These are phyloP conservation scores for Syncephalastrum contaminatum DNA, from an alignment of 371 early-diverging fungal species.

Conservation along the genomic window DNA sequence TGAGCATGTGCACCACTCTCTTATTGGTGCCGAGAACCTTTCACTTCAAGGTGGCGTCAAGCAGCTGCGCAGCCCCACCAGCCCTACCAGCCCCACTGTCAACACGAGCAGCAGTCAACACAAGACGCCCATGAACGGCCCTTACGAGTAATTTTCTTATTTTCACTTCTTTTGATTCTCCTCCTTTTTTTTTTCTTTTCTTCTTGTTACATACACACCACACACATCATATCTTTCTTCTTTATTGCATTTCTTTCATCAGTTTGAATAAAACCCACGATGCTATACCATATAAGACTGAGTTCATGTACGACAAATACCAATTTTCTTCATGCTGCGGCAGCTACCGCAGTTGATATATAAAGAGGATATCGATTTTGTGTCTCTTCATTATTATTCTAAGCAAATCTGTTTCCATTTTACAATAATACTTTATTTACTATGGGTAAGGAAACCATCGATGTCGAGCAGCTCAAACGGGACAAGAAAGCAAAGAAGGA, in stretches of 20 bases:
- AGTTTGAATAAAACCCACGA: too few species aligned
- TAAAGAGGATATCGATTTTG: too few species aligned
- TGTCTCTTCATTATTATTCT: too few species aligned
- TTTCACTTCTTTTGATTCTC: too few species aligned
- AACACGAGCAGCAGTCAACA: slow-evolving; percentile 2
- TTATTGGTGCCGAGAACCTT: slow-evolving; percentile 80
- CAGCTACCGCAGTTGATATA: too few species aligned
- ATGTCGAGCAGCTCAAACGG: slow-evolving; percentile 13
- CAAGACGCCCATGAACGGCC: slow-evolving; percentile 19
- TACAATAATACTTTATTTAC: slow-evolving; percentile 4
- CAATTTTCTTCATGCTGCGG: too few species aligned
- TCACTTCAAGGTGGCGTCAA: slow-evolving; percentile 66
- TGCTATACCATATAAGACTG: too few species aligned
- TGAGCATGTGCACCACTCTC: slow-evolving; percentile 82
- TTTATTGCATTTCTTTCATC: too few species aligned
- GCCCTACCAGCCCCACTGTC: slow-evolving; percentile 2
- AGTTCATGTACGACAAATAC: too few species aligned
- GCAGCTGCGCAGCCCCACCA: slow-evolving; percentile 11
- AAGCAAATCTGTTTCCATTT: not conserved
- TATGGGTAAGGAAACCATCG: slow-evolving; percentile 14
- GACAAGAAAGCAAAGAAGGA: slow-evolving; percentile 21
- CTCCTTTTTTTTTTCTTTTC: too few species aligned
- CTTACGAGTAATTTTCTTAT: slow-evolving; percentile 13
- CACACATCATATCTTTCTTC: too few species aligned
- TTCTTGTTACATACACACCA: too few species aligned